Percentiles rank a stretch among this genome's conserved stretches.
Conservation (phyloP, 257 asterid species). For the Echites panduratus region DNA sequence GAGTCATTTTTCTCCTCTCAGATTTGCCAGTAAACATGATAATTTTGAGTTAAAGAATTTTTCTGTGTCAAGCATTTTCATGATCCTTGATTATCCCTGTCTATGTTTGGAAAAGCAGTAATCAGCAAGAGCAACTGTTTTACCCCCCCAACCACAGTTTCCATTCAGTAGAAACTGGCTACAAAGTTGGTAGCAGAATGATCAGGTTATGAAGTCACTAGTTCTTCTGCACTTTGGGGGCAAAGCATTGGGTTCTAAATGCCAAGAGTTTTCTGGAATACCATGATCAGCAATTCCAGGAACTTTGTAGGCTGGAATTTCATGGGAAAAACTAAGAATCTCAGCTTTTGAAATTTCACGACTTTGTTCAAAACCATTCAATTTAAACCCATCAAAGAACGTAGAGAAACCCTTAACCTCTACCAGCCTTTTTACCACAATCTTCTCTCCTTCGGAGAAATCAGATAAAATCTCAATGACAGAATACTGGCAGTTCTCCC, state of each 20-base stretch:
- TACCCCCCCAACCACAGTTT: not conserved
- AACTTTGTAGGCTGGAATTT: slow-evolving; percentile 15
- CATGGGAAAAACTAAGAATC: slow-evolving; percentile 20
- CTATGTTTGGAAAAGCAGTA: not conserved
- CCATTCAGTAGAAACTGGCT: not conserved
- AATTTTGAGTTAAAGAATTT: not conserved
- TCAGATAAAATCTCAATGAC: slow-evolving; percentile 18
- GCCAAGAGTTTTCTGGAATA: slow-evolving; percentile 24
- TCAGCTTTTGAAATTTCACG: slow-evolving; percentile 16
- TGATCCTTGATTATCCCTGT: not conserved
- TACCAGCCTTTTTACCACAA: slow-evolving; percentile 12
- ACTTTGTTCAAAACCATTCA: slow-evolving; percentile 16
- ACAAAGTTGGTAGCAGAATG: not conserved
- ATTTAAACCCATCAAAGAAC: slow-evolving; percentile 12
- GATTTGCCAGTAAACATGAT: not conserved
- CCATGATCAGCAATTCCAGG: slow-evolving; percentile 15
- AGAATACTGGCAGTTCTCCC: slow-evolving; percentile 11
- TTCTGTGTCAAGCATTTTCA: not conserved
- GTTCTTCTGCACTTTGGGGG: slow-evolving; percentile 10
- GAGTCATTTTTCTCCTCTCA: not conserved
- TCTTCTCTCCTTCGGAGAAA: slow-evolving; percentile 14
- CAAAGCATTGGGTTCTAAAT: slow-evolving; percentile 25
- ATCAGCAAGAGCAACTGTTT: no score
- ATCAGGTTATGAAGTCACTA: not conserved
- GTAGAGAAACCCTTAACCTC: slow-evolving; percentile 19